Evolutionary conservation across 2,329 filamentous ascomycete genomes (phyloP), one percentile per base, ranked within the genome.

Genomic region (Penicillium sp.): DNA sequence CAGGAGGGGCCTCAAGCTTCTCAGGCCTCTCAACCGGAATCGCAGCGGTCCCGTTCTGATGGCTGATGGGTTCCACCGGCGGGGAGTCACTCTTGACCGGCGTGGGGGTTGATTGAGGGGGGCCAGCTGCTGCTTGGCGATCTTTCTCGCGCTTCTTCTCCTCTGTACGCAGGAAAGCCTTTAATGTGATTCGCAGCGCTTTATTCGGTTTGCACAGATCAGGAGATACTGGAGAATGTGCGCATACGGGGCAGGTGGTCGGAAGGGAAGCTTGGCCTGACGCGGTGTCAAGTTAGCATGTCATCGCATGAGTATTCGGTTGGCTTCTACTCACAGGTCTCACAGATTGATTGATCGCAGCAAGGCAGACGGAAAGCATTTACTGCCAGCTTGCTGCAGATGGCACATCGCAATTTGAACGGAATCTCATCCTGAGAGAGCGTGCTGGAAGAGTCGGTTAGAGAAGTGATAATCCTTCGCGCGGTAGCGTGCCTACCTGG

Each of bases 301-400:
- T 13, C 23, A 23, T 30, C 8, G 26, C 16, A 4, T 13, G 16
- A 18, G 17, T 30, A 16, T 7, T 21, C 26, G 8, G 7, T n/a
- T 16, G 6, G 11, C n/a, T 34, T 17, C 9, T 18, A 68, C 83
- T 60, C 73, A 96, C 93, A 98, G 51, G 75, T 78, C 60, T 91
- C 86, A 74, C 93, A 97, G 43, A 97, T 94, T 27, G 86, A 84
- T 62, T 94, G 91, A 60, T 96, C 93, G 67, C 93, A 98, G 69
- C 93, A 98, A 1, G 90, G 87, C 18, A 96, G 75, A 49, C 90
- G 86, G 64, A 88, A 94, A 7, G 91, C 87, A 63, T 96, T 94
- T 50, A 94, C 74, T 19, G 89, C 90, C 43, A 97, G 76, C 65
- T 87, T 89, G 71, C 86, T 93, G 70, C 93, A 98, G 55, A 88